phyloP scores from a whole-genome alignment of 768 basidiomycete genomes.

The Podaxis sp. region DNA sequence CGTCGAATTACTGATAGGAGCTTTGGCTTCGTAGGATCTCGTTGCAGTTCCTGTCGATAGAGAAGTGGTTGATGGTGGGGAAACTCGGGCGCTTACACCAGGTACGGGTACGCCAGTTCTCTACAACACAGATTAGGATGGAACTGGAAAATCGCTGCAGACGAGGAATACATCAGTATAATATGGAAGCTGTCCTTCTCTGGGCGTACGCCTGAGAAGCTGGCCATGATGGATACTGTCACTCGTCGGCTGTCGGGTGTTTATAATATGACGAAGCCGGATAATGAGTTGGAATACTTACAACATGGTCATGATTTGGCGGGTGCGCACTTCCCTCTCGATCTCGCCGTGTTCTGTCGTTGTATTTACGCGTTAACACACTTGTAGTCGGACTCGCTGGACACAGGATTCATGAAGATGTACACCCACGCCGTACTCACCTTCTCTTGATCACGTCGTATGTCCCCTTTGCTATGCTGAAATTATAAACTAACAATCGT shows the following conservation, averaged over 20 bases:
- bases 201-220: conserved; percentile 25
- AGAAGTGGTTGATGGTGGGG: conserved; percentile 22
- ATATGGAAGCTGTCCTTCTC: conserved; percentile 34
- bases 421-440: conserved; percentile 28
- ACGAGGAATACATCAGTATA: conserved; percentile 28
- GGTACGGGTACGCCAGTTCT: not conserved
- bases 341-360: not conserved
- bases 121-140: not conserved
- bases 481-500: not conserved
- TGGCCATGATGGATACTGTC: conserved; percentile 20
- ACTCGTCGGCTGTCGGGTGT: not conserved
- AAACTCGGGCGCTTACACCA: not conserved
- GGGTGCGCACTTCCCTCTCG: conserved; percentile 21
- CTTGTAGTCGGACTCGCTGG: conserved; percentile 26
- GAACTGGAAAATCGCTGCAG: not conserved
- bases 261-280: conserved; percentile 22
- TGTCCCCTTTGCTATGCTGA: not conserved
- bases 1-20: not conserved
- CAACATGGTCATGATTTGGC: conserved; percentile 27
- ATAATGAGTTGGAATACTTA: conserved; percentile 19
- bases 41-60: conserved; percentile 31
- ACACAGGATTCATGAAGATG: conserved; percentile 26
- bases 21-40: conserved; percentile 26
- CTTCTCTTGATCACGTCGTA: conserved; percentile 6
- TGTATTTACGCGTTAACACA: conserved; percentile 6